These are phyloP conservation scores for Ceratocystis papillata DNA, from an alignment of 2,329 filamentous ascomycete genomes.

Conservation along the genomic window DNA sequence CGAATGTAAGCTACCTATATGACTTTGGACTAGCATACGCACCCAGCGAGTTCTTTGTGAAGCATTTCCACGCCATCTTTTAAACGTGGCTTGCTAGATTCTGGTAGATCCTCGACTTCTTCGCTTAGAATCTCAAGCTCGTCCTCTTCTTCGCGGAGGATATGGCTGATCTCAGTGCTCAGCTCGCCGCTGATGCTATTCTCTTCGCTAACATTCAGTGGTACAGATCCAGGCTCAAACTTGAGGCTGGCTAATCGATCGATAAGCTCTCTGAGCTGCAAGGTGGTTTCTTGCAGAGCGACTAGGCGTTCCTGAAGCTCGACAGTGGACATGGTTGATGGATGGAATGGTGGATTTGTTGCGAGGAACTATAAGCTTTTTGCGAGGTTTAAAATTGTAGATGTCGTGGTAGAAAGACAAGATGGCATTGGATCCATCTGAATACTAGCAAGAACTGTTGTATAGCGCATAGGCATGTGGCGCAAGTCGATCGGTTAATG, in stretches of 20 bases:
- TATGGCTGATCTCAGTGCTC: constrained; percentile 66
- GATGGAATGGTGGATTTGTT: not conserved
- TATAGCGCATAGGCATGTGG: not conserved
- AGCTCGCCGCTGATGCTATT: constrained; percentile 57
- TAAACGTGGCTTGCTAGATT: constrained; percentile 46
- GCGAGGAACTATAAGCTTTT: not conserved
- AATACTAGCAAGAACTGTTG: not conserved
- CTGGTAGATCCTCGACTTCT: constrained; percentile 58
- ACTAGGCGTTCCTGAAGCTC: constrained; percentile 50
- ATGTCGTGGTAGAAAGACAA: not conserved
- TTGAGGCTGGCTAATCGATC: constrained; percentile 47
- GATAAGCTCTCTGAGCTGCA: constrained; percentile 49
- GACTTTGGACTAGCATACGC: constrained; percentile 26
- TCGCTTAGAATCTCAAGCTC: constrained; percentile 71
- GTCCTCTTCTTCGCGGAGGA: constrained; percentile 66
- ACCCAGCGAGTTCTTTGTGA: constrained; percentile 61
- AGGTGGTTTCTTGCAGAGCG: constrained; percentile 50
- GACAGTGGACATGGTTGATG: constrained; percentile 45
- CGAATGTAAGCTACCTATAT: not conserved
- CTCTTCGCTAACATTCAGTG: constrained; percentile 40
- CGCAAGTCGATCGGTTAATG: not conserved
- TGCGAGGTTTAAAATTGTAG: not conserved
- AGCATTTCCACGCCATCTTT: constrained; percentile 56
- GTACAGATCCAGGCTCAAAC: constrained; percentile 48
- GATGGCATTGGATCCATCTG: not conserved